Evolutionary conservation across 345 rosid species (phyloP).

Genomic region (Brassica incana): DNA sequence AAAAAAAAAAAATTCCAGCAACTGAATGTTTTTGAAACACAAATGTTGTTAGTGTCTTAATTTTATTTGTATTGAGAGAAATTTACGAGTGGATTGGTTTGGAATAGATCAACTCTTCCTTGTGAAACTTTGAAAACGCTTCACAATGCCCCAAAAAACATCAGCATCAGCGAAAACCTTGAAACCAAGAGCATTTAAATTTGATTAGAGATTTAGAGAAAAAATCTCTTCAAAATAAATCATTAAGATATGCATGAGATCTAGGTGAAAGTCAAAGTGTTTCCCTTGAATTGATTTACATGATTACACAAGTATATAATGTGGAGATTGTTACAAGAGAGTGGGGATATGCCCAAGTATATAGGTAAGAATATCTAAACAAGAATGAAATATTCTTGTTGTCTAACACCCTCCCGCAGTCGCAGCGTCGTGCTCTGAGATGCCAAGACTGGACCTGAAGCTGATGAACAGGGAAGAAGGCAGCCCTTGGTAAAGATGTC

Average conservation of each 20-base stretch:
- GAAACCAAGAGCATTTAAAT: constrained; percentile 19
- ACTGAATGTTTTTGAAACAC: not conserved
- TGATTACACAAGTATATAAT: not conserved
- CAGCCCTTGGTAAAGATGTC: too few relatives aligned
- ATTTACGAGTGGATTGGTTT: constrained; percentile 60
- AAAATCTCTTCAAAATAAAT: too few relatives aligned
- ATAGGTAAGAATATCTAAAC: too few relatives aligned
- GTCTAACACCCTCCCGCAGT: not conserved
- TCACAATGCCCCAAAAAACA: constrained; percentile 70
- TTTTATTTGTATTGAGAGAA: not conserved
- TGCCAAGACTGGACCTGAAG: too few relatives aligned
- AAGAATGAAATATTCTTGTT: too few relatives aligned
- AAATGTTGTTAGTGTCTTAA: not conserved
- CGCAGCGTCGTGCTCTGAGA: not conserved
- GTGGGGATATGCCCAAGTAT: too few relatives aligned
- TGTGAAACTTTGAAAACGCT: too few relatives aligned
- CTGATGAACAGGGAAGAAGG: too few relatives aligned
- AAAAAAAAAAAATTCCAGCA: not conserved
- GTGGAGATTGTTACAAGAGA: not conserved
- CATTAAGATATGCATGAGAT: not conserved
- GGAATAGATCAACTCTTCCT: constrained; percentile 37
- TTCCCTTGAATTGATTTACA: not conserved
- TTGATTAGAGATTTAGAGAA: too few relatives aligned
- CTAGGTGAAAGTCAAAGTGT: not conserved
- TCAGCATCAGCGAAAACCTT: constrained; percentile 89